Conservation (phyloP, 1,139 yeast species). For the Zygoascus sp. region DNA sequence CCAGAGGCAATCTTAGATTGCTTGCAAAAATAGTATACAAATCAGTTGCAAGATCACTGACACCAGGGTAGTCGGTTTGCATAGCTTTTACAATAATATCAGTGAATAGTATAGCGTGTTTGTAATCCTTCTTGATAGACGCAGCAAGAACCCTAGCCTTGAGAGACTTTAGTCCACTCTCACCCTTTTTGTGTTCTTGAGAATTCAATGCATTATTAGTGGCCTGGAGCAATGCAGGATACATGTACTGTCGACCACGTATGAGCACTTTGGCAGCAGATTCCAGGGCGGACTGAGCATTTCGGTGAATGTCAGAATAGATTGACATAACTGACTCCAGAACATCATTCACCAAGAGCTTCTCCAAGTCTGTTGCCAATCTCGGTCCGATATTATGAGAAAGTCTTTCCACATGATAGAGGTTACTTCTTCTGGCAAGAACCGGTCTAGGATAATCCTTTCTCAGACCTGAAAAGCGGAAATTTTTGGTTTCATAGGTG, state of each 20-base stretch:
- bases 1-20: constrained; percentile 24
- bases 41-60: constrained; percentile 30
- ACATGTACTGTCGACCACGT: constrained; percentile 48
- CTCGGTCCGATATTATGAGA: constrained; percentile 73
- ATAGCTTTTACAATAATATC: constrained; percentile 54
- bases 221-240: constrained; percentile 44
- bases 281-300: constrained; percentile 67
- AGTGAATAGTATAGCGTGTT: constrained; percentile 46
- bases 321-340: constrained; percentile 63
- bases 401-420: constrained; percentile 73
- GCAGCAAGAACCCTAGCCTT: constrained; percentile 36
- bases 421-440: constrained; percentile 69
- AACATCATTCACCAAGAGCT: constrained; percentile 61
- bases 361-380: constrained; percentile 65
- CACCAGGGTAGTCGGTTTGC: constrained; percentile 49
- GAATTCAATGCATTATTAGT: constrained; percentile 50
- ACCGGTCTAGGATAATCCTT: constrained; percentile 79
- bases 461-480: constrained; percentile 46
- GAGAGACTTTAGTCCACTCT: constrained; percentile 55
- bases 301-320: constrained; percentile 62
- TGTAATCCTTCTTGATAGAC: constrained; percentile 55
- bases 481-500: constrained; percentile 45
- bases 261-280: constrained; percentile 70
- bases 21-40: constrained; percentile 47
- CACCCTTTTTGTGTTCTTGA: constrained; percentile 54